Percentiles rank a stretch among this genome's conserved stretches.
Evolutionary conservation across 306 rosid genomes (phyloP).

Genomic region (Begonia peltatifolia): DNA sequence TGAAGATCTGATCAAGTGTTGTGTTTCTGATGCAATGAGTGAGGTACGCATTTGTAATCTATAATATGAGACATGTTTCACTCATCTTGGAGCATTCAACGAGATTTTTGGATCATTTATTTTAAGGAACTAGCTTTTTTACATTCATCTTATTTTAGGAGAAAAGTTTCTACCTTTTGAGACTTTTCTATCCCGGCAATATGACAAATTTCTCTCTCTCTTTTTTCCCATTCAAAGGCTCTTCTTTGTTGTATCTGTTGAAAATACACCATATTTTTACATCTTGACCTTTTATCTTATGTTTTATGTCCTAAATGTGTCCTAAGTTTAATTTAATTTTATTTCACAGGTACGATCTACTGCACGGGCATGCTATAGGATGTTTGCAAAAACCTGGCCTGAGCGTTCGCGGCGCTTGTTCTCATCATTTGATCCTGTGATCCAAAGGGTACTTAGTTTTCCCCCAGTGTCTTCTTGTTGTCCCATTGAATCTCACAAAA

Average conservation of each 20-base stretch:
- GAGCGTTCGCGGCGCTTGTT: constrained; percentile 80
- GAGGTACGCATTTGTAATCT: constrained; percentile 40
- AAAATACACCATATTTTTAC: too few relatives aligned
- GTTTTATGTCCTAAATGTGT: neutral
- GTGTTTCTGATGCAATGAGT: constrained; percentile 98
- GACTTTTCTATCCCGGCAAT: too few relatives aligned
- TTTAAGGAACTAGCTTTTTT: too few relatives aligned
- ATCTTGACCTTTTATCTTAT: too few relatives aligned
- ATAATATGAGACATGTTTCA: too few relatives aligned
- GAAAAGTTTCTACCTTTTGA: too few relatives aligned
- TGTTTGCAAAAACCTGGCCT: constrained; percentile 97
- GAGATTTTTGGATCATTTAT: too few relatives aligned
- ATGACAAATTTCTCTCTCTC: too few relatives aligned
- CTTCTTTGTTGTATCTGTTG: too few relatives aligned
- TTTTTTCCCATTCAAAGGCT: too few relatives aligned
- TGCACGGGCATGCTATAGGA: constrained; percentile 95
- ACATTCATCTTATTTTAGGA: too few relatives aligned
- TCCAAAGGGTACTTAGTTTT: constrained; percentile 67
- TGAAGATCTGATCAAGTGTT: constrained; percentile 85
- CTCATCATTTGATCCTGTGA: constrained; percentile 80
- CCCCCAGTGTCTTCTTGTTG: constrained; percentile 13
- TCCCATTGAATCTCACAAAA: constrained; percentile 10
- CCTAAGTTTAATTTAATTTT: constrained; percentile 13
- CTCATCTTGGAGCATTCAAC: too few relatives aligned
- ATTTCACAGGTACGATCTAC: constrained; percentile 81